Conservation (phyloP, 2,329 filamentous ascomycete genomes). For the Alternaria brassicicola region DNA sequence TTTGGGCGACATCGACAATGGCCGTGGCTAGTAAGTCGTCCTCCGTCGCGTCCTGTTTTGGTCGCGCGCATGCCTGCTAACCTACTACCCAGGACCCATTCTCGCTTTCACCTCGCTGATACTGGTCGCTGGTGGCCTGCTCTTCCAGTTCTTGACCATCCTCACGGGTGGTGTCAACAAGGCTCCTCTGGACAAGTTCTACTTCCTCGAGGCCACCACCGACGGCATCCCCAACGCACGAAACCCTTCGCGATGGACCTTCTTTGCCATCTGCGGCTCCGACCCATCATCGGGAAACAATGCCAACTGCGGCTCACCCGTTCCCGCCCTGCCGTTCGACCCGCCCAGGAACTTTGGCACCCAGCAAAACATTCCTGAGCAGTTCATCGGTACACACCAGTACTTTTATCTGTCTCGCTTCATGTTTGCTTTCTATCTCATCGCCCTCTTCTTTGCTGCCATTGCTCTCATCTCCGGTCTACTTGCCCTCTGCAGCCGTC, state of each 20-base stretch:
- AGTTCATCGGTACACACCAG: constrained; percentile 62
- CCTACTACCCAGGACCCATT: constrained; percentile 55
- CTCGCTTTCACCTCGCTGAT: constrained; percentile 65
- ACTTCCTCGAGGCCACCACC: constrained; percentile 84
- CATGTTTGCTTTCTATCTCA: constrained; percentile 88
- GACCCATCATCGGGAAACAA: constrained; percentile 58
- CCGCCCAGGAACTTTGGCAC: constrained; percentile 67
- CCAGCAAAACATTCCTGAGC: constrained; percentile 57
- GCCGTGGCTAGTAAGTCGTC: constrained; percentile 21
- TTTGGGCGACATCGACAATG: constrained; percentile 11
- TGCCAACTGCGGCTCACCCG: constrained; percentile 66
- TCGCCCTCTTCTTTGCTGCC: constrained; percentile 79
- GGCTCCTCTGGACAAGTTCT: constrained; percentile 72
- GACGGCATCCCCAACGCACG: constrained; percentile 64
- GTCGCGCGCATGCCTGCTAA: constrained; percentile 3
- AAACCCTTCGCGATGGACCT: constrained; percentile 81
- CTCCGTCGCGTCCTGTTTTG: constrained; percentile 10
- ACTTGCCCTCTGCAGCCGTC: constrained; percentile 71
- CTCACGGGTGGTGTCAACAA: constrained; percentile 64
- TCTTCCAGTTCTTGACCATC: constrained; percentile 70
- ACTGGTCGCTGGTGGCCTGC: constrained; percentile 65
- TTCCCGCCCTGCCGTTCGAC: constrained; percentile 70
- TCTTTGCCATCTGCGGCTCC: constrained; percentile 79
- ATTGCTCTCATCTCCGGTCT: constrained; percentile 71
- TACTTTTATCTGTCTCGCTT: constrained; percentile 91